Percentiles rank a stretch among this genome's conserved stretches.
These are phyloP conservation scores for Trichoderma reesei DNA, from an alignment of 495 filamentous ascomycete species.

Conservation along the genomic window DNA sequence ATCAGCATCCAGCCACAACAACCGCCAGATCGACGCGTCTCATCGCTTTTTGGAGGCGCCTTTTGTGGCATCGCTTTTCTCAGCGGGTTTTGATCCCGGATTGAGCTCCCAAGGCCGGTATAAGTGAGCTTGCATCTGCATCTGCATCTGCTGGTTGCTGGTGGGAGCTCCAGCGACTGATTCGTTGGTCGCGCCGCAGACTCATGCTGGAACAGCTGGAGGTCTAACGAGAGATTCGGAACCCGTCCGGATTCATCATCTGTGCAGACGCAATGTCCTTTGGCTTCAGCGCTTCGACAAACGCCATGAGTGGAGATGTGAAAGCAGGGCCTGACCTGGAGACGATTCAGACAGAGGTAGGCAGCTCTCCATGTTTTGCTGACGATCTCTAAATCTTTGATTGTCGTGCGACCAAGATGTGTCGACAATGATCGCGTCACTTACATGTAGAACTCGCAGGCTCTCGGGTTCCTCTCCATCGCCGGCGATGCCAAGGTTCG, in stretches of 20 bases:
- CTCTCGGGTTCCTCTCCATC: conserved; percentile 72
- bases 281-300: conserved; percentile 35
- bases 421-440: not conserved
- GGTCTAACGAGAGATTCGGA: conserved; percentile 17
- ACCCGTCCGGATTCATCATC: not conserved
- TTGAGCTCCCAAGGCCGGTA: not conserved
- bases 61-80: not conserved
- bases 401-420: too few species aligned
- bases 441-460: conserved; percentile 33
- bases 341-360: conserved; percentile 50
- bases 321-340: conserved; percentile 44
- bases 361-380: not conserved
- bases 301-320: conserved; percentile 22
- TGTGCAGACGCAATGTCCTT: conserved; percentile 53
- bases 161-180: conserved; percentile 6
- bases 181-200: conserved; percentile 1
- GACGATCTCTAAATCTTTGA: too few species aligned
- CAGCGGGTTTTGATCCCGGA: not conserved
- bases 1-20: not conserved
- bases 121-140: too few species aligned
- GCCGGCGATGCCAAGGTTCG: conserved; percentile 73
- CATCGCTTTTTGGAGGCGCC: not conserved
- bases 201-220: conserved; percentile 13
- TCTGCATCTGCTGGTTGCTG: not conserved
- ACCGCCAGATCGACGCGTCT: not conserved